Percentiles rank a stretch among this genome's conserved stretches.
Conservation (phyloP, 345 rosid species). For the Lenwebbia sp. region DNA sequence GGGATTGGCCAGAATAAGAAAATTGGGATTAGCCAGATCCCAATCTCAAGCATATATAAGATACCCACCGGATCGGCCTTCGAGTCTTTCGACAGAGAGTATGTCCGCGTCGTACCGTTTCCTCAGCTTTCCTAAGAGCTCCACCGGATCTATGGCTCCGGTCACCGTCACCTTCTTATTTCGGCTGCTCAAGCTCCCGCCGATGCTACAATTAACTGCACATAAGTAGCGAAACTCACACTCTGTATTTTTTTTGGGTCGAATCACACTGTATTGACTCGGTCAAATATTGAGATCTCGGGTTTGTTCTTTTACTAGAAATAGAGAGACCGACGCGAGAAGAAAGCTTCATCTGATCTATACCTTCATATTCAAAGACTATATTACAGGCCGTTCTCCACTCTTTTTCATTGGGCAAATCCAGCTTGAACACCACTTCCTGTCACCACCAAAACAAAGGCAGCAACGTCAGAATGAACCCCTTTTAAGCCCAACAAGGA, state of each 20-base stretch:
- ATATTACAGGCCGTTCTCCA: conserved; percentile 35
- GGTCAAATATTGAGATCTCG: neutral
- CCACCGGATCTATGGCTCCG: conserved; percentile 3
- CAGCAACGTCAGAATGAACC: neutral
- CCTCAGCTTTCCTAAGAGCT: conserved; percentile 3
- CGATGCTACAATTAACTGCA: neutral
- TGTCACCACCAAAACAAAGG: conserved; percentile 7
- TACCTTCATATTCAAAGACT: conserved; percentile 40
- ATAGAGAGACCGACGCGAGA: neutral
- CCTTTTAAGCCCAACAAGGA: neutral
- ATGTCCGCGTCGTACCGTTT: neutral
- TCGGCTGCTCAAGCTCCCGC: neutral
- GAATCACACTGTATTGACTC: too few relatives aligned
- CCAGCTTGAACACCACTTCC: conserved; percentile 43
- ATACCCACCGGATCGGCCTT: too few relatives aligned
- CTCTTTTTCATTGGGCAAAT: conserved; percentile 11
- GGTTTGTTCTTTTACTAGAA: neutral
- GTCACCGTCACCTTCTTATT: neutral
- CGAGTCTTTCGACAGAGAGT: neutral
- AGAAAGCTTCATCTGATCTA: neutral
- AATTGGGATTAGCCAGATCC: too few relatives aligned
- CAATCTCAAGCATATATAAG: too few relatives aligned
- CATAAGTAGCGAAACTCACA: neutral
- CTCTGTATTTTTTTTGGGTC: too few relatives aligned
- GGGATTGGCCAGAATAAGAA: too few relatives aligned